A percentile compares a stretch with the other conserved stretches of the same genome.
These are phyloP conservation scores for Neurospora discreta DNA, from an alignment of 495 filamentous ascomycete species.

Conservation along the genomic window DNA sequence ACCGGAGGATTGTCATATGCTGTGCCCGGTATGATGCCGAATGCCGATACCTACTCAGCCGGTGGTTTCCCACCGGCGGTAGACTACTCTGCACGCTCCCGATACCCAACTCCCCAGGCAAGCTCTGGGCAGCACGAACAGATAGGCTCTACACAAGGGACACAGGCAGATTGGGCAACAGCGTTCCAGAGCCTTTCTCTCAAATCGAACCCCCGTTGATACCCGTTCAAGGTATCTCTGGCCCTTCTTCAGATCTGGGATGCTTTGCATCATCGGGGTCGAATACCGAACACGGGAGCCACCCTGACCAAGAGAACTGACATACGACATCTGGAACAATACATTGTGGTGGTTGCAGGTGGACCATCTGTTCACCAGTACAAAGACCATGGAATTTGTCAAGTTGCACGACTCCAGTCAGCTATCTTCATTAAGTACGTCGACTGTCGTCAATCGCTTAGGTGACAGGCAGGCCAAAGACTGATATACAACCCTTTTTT, in stretches of 20 bases:
- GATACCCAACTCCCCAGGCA: slow-evolving; percentile 32
- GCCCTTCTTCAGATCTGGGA: background rate
- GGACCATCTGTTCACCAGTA: slow-evolving; percentile 1
- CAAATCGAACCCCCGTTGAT: slow-evolving; percentile 31
- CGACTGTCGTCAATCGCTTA: slow-evolving; percentile 8
- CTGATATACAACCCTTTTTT: background rate
- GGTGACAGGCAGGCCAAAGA: background rate
- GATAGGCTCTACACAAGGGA: slow-evolving; percentile 18
- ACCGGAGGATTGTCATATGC: slow-evolving; percentile 17
- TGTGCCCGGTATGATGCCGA: slow-evolving; percentile 26
- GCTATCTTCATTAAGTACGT: slow-evolving; percentile 14
- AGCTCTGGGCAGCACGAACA: slow-evolving; percentile 27
- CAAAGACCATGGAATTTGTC: slow-evolving; percentile 22
- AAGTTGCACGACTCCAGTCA: slow-evolving; percentile 7
- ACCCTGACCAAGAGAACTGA: background rate
- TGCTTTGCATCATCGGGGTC: background rate
- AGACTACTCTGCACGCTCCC: slow-evolving; percentile 32
- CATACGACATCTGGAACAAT: background rate
- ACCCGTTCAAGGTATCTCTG: background rate
- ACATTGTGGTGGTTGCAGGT: background rate
- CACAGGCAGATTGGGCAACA: slow-evolving; percentile 35
- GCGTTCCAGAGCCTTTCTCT: slow-evolving; percentile 43
- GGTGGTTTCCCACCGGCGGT: slow-evolving; percentile 28
- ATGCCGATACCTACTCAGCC: slow-evolving; percentile 28
- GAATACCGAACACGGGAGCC: background rate